Evolutionary conservation across 768 basidiomycete genomes (phyloP).

Genomic region (Nevesoporus exiguus): DNA sequence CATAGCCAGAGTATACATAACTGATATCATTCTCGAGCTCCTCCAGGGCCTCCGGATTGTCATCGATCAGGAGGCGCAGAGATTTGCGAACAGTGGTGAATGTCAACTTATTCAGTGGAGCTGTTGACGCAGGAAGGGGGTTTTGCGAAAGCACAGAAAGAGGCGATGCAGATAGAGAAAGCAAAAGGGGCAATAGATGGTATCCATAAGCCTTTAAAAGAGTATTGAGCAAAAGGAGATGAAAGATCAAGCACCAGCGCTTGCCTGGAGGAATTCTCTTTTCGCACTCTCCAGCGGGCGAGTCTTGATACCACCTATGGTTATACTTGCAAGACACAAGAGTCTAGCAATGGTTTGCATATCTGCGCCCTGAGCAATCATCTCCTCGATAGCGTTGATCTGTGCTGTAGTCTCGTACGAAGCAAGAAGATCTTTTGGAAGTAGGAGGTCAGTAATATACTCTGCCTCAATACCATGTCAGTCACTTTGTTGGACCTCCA

Average conservation of each 20-base stretch:
- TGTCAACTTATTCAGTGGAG: conserved; percentile 57
- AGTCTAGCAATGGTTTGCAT: conserved; percentile 76
- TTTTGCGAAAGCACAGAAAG: conserved; percentile 65
- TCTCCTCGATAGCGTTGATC: conserved; percentile 82
- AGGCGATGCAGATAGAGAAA: conserved; percentile 62
- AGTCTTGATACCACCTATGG: conserved; percentile 79
- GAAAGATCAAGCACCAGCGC: conserved; percentile 3
- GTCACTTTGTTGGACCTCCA: conserved; percentile 96
- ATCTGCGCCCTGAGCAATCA: conserved; percentile 84
- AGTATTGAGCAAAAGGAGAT: not conserved
- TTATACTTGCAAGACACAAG: conserved; percentile 83
- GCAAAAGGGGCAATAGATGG: conserved; percentile 61
- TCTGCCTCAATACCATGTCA: not conserved
- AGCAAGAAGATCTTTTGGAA: conserved; percentile 76
- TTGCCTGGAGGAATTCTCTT: conserved; percentile 83
- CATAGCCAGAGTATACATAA: conserved; percentile 96
- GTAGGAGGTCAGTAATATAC: conserved; percentile 6
- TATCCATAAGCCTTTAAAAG: conserved; percentile 67
- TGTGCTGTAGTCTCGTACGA: conserved; percentile 84
- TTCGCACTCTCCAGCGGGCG: conserved; percentile 86
- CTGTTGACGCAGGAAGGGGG: conserved; percentile 55
- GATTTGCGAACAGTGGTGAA: conserved; percentile 75
- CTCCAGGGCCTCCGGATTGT: conserved; percentile 68
- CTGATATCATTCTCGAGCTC: conserved; percentile 92
- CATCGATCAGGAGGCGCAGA: conserved; percentile 89